phyloP scores from a whole-genome alignment of 345 rosid genomes.

The Turritis glabra region DNA sequence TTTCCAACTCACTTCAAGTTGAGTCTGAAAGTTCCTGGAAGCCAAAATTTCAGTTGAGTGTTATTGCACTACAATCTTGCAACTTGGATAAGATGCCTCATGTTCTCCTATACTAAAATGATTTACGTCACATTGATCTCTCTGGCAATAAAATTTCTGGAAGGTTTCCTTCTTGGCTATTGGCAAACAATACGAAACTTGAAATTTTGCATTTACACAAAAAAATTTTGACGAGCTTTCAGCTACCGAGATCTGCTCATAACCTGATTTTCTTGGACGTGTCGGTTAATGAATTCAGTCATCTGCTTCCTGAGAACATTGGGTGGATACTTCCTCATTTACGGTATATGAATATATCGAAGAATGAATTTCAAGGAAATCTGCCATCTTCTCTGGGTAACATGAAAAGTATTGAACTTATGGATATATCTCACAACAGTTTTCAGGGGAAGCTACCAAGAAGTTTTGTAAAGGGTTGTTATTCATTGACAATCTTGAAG shows the following conservation, averaged over 20 bases:
- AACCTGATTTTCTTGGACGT: neutral
- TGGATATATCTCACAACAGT: neutral
- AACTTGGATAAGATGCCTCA: constrained; percentile 7
- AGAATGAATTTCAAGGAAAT: neutral
- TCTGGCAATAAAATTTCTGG: constrained; percentile 2
- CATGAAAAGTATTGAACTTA: neutral
- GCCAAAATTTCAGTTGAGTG: constrained; percentile 15
- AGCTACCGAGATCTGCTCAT: constrained; percentile 8
- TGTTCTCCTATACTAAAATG: constrained; percentile 10
- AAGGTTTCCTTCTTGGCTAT: constrained; percentile 24
- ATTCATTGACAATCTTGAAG: neutral
- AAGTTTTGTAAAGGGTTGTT: neutral
- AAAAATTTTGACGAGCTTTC: constrained; percentile 14
- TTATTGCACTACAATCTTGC: constrained; percentile 1
- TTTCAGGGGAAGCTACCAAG: neutral
- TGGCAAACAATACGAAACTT: constrained; percentile 4
- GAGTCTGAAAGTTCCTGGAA: neutral
- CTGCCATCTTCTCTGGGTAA: neutral
- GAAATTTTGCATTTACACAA: neutral
- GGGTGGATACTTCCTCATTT: neutral
- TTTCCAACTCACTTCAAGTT: neutral
- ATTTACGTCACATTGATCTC: constrained; percentile 16
- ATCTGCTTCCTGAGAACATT: neutral
- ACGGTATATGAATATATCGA: neutral
- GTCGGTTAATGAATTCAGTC: neutral